Evolutionary conservation across 1,284 basidiomycete genomes (phyloP).

Genomic region (Butyriboletus regius): DNA sequence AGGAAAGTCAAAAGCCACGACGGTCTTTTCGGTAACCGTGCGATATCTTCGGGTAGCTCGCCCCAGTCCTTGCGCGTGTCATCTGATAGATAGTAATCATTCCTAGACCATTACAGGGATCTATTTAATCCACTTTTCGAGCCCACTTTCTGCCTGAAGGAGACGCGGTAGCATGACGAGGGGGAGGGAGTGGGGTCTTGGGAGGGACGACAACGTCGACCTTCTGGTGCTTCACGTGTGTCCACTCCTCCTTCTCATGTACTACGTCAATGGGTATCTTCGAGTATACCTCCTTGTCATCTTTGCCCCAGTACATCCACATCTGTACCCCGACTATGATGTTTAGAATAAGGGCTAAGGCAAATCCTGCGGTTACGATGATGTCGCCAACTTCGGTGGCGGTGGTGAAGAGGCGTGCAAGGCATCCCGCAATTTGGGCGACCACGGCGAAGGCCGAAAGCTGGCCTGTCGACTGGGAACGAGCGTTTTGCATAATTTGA

Average conservation of each 20-base stretch:
- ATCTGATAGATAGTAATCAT: constrained; percentile 14
- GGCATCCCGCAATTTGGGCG: constrained; percentile 74
- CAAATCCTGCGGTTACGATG: constrained; percentile 74
- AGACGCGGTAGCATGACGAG: constrained; percentile 32
- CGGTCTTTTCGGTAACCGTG: constrained; percentile 3
- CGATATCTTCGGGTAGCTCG: not conserved
- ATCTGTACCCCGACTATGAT: constrained; percentile 72
- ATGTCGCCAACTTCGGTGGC: constrained; percentile 75
- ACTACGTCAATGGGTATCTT: constrained; percentile 18
- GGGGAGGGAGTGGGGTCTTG: constrained; percentile 38
- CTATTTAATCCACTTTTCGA: constrained; percentile 55
- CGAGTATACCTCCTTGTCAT: constrained; percentile 34
- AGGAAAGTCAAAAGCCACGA: constrained; percentile 18
- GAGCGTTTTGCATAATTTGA: constrained; percentile 74
- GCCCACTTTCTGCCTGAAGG: constrained; percentile 59
- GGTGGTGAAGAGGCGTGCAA: constrained; percentile 85
- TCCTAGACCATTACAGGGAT: constrained; percentile 12
- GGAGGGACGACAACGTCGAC: constrained; percentile 41
- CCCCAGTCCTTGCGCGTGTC: not conserved
- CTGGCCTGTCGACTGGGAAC: constrained; percentile 74
- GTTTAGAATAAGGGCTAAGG: constrained; percentile 72
- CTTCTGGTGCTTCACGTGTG: constrained; percentile 27
- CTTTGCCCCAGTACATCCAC: constrained; percentile 72
- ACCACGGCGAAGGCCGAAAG: constrained; percentile 83
- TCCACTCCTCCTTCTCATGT: constrained; percentile 29